Percentiles rank a stretch among this genome's conserved stretches.
phyloP scores from a whole-genome alignment of 805 yeast species.

The Myxozyma sirexii region DNA sequence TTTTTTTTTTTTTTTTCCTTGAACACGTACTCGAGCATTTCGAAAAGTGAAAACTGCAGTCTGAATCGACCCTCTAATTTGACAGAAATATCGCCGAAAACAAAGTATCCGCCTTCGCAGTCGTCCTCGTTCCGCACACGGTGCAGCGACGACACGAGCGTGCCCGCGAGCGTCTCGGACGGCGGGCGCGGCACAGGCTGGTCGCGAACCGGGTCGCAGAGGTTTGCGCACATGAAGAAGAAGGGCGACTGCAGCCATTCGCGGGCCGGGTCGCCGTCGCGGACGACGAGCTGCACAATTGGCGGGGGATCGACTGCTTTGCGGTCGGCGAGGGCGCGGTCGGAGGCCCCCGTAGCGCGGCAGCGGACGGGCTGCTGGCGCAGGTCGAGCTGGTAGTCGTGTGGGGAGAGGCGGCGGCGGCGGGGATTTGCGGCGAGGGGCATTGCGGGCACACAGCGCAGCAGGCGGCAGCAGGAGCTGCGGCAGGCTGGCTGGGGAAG shows the following conservation, averaged over 20 bases:
- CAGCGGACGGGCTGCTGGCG: conserved; percentile 34
- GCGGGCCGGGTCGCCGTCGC: conserved; percentile 24
- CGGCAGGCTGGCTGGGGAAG: background rate
- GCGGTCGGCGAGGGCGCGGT: conserved; percentile 30
- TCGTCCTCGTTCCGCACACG: conserved; percentile 31
- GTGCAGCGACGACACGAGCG: conserved; percentile 34
- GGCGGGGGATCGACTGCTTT: conserved; percentile 36
- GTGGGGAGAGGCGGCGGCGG: conserved; percentile 23
- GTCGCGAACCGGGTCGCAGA: conserved; percentile 19
- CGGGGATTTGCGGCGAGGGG: conserved; percentile 13
- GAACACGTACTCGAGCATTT: conserved; percentile 31
- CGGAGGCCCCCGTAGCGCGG: conserved; percentile 27
- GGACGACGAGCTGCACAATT: conserved; percentile 28
- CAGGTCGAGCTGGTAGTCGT: conserved; percentile 26
- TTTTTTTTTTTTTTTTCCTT: too few relatives aligned
- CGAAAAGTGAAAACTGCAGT: conserved; percentile 33
- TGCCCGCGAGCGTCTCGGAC: conserved; percentile 33
- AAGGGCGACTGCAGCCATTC: conserved; percentile 34
- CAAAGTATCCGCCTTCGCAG: conserved; percentile 34
- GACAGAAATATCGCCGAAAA: conserved; percentile 35
- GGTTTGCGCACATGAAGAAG: conserved; percentile 35
- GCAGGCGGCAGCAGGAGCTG: background rate
- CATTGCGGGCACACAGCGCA: background rate
- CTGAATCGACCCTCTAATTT: conserved; percentile 33
- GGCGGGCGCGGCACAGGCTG: conserved; percentile 27